These are phyloP conservation scores for Lecanosticta acicola DNA, from an alignment of 2,329 filamentous ascomycete species.

Conservation along the genomic window DNA sequence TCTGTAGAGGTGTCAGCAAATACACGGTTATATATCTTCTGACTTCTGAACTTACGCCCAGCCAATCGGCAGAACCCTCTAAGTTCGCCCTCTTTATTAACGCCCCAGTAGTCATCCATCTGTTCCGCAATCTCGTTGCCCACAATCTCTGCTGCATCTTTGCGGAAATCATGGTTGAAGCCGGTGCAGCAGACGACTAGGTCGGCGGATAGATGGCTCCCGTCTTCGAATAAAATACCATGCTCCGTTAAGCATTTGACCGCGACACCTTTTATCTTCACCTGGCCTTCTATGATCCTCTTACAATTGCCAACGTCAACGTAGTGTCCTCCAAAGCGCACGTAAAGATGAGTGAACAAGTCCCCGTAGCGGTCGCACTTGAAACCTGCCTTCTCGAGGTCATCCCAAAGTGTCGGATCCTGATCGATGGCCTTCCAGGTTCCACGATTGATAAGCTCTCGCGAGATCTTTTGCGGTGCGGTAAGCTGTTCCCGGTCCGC, in stretches of 20 bases:
- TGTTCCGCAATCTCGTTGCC: conserved; percentile 38
- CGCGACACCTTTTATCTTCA: conserved; percentile 40
- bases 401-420: conserved; percentile 38
- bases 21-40: neutral
- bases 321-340: conserved; percentile 45
- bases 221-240: conserved; percentile 42
- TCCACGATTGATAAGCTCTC: conserved; percentile 30
- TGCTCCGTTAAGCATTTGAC: conserved; percentile 35
- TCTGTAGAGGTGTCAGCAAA: conserved; percentile 23
- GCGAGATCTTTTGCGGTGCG: conserved; percentile 27
- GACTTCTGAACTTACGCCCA: conserved; percentile 31
- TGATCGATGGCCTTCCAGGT: conserved; percentile 27
- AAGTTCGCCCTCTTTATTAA: conserved; percentile 46
- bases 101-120: conserved; percentile 42
- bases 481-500: conserved; percentile 23
- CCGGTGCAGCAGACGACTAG: conserved; percentile 46
- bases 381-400: conserved; percentile 41
- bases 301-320: conserved; percentile 43
- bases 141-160: conserved; percentile 36
- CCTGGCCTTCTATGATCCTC: conserved; percentile 41
- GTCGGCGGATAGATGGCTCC: conserved; percentile 39
- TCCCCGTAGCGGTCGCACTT: conserved; percentile 36
- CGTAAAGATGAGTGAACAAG: conserved; percentile 36
- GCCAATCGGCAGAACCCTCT: conserved; percentile 38
- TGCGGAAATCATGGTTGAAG: conserved; percentile 41